Conservation (phyloP, 306 rosid genomes). For the Medicago lupulina region DNA sequence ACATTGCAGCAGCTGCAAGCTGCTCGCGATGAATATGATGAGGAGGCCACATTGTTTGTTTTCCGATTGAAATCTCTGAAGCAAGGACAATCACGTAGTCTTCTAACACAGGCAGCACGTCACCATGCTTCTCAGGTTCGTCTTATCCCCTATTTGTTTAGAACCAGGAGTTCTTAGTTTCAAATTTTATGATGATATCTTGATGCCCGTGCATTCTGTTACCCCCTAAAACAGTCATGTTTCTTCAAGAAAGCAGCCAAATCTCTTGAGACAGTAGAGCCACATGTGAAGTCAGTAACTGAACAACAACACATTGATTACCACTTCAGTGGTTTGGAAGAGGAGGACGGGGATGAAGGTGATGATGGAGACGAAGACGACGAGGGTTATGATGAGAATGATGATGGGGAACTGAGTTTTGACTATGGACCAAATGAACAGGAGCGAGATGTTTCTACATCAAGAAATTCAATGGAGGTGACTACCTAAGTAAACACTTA, state of each 20-base stretch:
- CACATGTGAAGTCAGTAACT: slow-evolving; percentile 80
- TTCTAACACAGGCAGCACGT: slow-evolving; percentile 98
- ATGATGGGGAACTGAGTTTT: slow-evolving; percentile 91
- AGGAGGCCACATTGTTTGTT: slow-evolving; percentile 90
- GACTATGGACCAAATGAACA: slow-evolving; percentile 71
- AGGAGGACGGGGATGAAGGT: slow-evolving; percentile 64
- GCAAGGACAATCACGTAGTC: slow-evolving; percentile 97
- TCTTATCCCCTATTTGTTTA: slow-evolving; percentile 28
- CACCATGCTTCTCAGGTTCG: slow-evolving; percentile 99
- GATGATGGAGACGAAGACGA: slow-evolving; percentile 56
- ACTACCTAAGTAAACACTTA: slow-evolving; percentile 34
- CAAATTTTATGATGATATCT: slow-evolving; percentile 28
- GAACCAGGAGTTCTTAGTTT: slow-evolving; percentile 21
- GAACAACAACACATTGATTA: slow-evolving; percentile 95
- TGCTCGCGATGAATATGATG: slow-evolving; percentile 93
- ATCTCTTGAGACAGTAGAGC: slow-evolving; percentile 88
- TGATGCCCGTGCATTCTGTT: slow-evolving; percentile 41
- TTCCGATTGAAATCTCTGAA: slow-evolving; percentile 95
- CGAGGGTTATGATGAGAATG: slow-evolving; percentile 58
- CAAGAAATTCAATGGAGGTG: slow-evolving; percentile 76
- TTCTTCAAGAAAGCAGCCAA: slow-evolving; percentile 88
- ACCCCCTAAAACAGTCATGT: slow-evolving; percentile 64
- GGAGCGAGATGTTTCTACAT: slow-evolving; percentile 62
- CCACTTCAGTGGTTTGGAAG: slow-evolving; percentile 82
- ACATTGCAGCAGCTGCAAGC: slow-evolving; percentile 74